Conservation (phyloP, 345 rosid genomes). For the Eucalyptus curtisii region DNA sequence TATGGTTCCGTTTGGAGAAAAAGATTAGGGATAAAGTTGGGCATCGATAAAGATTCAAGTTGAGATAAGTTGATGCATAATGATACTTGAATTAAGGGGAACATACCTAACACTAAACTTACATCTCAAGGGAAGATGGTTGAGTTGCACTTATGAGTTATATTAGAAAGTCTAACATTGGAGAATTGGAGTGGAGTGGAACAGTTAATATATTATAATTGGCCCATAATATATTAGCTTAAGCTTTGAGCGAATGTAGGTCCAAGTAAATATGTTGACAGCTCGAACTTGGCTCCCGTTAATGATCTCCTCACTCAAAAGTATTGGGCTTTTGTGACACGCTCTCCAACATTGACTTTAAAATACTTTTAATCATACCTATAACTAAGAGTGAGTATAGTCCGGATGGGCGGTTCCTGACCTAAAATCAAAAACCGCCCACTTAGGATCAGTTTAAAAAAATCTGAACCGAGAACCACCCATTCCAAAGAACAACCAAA, state of each 20-base stretch:
- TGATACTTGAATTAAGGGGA: not conserved
- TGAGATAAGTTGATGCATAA: not conserved
- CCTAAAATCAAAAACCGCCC: too few relatives aligned
- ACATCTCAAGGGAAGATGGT: rapidly evolving
- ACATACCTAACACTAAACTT: not conserved
- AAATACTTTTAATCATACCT: not conserved
- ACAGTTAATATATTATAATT: not conserved
- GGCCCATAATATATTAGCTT: rapidly evolving
- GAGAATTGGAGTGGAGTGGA: not conserved
- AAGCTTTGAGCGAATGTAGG: not conserved
- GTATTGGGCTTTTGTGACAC: too few relatives aligned
- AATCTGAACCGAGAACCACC: rapidly evolving
- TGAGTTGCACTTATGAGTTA: not conserved
- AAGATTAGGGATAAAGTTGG: not conserved
- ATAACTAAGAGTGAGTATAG: too few relatives aligned
- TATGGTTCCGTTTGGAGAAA: not conserved
- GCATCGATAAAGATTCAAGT: rapidly evolving
- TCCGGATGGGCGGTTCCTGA: rapidly evolving
- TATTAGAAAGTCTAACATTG: not conserved
- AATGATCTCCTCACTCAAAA: too few relatives aligned
- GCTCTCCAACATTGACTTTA: not conserved
- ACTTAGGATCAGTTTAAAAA: rapidly evolving
- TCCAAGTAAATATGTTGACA: not conserved
- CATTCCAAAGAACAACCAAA: too few relatives aligned
- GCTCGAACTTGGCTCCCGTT: too few relatives aligned